These are phyloP conservation scores for Acanthochlamys bracteata DNA, from an alignment of 106 monocot species.

Conservation along the genomic window DNA sequence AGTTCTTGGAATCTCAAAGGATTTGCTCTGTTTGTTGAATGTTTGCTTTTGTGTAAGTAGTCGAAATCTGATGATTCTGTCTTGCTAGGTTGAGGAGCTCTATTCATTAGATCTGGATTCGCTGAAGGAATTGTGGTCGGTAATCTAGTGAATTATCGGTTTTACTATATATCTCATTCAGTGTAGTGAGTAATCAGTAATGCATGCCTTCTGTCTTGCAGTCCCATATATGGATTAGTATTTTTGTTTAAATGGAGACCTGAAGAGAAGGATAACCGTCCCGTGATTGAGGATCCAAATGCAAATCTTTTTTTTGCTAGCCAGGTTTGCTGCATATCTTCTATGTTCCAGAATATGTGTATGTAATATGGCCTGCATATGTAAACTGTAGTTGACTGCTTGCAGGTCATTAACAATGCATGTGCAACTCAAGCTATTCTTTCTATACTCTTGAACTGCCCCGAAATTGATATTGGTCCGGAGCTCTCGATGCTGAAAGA, in stretches of 20 bases:
- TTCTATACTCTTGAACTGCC: slow-evolving; percentile 80
- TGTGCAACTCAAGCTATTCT: slow-evolving; percentile 99
- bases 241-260: slow-evolving; percentile 94
- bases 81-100: slow-evolving; percentile 56
- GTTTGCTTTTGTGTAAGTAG: too few relatives aligned
- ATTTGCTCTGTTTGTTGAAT: too few relatives aligned
- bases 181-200: background rate
- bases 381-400: background rate
- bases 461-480: slow-evolving; percentile 24
- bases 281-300: slow-evolving; percentile 56
- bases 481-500: slow-evolving; percentile 74
- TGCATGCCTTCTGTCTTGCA: slow-evolving; percentile 12
- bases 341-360: background rate
- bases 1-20: too few relatives aligned
- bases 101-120: slow-evolving; percentile 59
- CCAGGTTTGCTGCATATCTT: slow-evolving; percentile 39
- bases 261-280: slow-evolving; percentile 73
- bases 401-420: slow-evolving; percentile 94
- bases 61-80: background rate
- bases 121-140: slow-evolving; percentile 39
- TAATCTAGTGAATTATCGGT: slow-evolving; percentile 3
- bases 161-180: background rate
- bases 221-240: slow-evolving; percentile 83
- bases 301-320: slow-evolving; percentile 89
- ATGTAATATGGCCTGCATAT: background rate